Base-by-base conservation (phyloP, 1,139 yeast genomes). In the Neolecta irregularis region DNA sequence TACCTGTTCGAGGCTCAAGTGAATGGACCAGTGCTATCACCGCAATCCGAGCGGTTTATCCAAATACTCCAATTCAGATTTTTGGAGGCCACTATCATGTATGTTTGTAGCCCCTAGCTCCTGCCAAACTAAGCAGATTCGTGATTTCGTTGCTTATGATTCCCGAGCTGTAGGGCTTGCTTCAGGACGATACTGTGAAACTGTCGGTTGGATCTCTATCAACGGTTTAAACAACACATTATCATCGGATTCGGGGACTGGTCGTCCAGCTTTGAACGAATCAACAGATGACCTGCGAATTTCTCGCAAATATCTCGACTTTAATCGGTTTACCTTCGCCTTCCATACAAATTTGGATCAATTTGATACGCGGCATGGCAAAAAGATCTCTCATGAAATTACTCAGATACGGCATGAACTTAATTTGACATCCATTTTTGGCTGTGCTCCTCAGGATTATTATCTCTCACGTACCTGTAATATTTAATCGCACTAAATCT, bases 31-130 rank as follows among this genome's bases (percentile, higher is more conserved):
- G 60, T 36, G 48, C 69, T 9, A 52, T 61, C n/a, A 46, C 51
- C 0, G 58, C 55, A 6, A 56, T 88, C 29, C 65, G 96, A 37
- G 42, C 52, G 16, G 61, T 54, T 25, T 75, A 68, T 48, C 85
- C 92, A 2, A 50, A 62, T 19, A 65, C 67, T 0, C 63, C 74
- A 1, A 78, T 88, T 35, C 93, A 81, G 50, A 78, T 78, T 50
- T 74, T 88, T 53, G 96, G 96, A 1, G 98, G 96, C 1, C 98
- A 88, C 55, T 74, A 92, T 28, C 98, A 88, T 53, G n/a, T n/a
- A n/a, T n/a, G n/a, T n/a, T n/a, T n/a, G n/a, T n/a, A n/a, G n/a
- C n/a, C n/a, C n/a, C n/a, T n/a, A n/a, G n/a, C n/a, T n/a, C n/a
- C n/a, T n/a, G n/a, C n/a, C n/a, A n/a, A n/a, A n/a, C n/a, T n/a